A percentile compares a stretch with the other conserved stretches of the same genome.
Conservation (phyloP, 805 yeast species). For the Ogataea nonfermentans region DNA sequence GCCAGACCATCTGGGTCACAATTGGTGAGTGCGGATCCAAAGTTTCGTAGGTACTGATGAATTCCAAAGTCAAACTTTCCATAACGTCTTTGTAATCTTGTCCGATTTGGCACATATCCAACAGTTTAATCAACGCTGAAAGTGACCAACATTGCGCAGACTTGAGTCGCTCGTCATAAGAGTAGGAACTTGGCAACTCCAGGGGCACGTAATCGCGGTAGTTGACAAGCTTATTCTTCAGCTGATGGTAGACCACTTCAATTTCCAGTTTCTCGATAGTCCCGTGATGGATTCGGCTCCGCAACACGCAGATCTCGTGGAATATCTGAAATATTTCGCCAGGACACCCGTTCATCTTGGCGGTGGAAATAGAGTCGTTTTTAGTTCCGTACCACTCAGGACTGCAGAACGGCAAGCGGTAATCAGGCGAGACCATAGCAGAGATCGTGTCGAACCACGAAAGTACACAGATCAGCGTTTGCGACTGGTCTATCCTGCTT, state of each 20-base stretch:
- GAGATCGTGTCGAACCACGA: constrained; percentile 61
- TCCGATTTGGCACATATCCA: constrained; percentile 21
- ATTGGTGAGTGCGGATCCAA: constrained; percentile 46
- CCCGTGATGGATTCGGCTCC: constrained; percentile 17
- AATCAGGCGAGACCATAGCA: constrained; percentile 56
- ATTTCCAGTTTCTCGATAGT: constrained; percentile 4
- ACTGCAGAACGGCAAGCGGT: constrained; percentile 51
- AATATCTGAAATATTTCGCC: constrained; percentile 52
- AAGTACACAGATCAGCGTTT: constrained; percentile 47
- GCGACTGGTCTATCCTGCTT: constrained; percentile 47
- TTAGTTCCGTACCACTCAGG: constrained; percentile 52
- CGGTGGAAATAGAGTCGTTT: constrained; percentile 43
- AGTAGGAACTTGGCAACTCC: constrained; percentile 25
- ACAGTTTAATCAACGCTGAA: constrained; percentile 34
- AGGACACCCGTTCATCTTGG: constrained; percentile 59
- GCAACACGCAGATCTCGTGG: constrained; percentile 42
- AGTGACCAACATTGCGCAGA: constrained; percentile 60
- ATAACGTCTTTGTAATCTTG: constrained; percentile 28
- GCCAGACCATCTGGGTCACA: constrained; percentile 65
- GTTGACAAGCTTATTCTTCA: constrained; percentile 37
- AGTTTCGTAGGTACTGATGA: constrained; percentile 44
- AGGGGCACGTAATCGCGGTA: constrained; percentile 48
- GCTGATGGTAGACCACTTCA: constrained; percentile 22
- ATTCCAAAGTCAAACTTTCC: constrained; percentile 41
- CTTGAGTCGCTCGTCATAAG: constrained; percentile 42